Evolutionary conservation across 495 filamentous ascomycete genomes (phyloP), one percentile per base, ranked within the genome.

Genomic region (Aspergillus bertholletiae): DNA sequence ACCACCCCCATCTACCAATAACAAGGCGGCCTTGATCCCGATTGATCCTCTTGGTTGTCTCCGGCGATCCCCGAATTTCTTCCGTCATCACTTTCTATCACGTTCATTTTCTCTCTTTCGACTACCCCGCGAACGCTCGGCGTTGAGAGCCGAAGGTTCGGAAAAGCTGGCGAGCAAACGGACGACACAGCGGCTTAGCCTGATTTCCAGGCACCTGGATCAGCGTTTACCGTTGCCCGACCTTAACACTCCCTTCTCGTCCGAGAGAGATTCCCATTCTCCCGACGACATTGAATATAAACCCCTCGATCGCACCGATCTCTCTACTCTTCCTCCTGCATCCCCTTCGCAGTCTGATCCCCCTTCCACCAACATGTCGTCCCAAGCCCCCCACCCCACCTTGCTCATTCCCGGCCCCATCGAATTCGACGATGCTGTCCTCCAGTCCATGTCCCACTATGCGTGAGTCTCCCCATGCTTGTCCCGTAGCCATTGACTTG

Each of bases 391-490:
- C 48, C 92, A 96, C 69, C 83, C 89, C 53, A 82, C 91, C 34
- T 73, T 97, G 66, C 82, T 98, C 63, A 96, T 98, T 65, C 94
- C 94, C 22, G 94, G 94, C 24, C 94, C 94, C 67, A 94, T 98
- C 68, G 94, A 98, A 74, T 97, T 97, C 65, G 94, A 97, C 69
- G 94, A 98, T 89, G 92, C 85, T 40, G 94, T 98, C 47, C 84
- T 98, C 43, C 80, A 90, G 69, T 89, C 92, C 52, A 97, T 97
- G 94, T 82, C 87, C 69, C 94, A 97, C 74, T 96, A 87, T 77
- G 93, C 92, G 92, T 96, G 68, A 67, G 81, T 76, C 24, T 37
- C 49, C 24, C 5, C 49, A 46, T 28, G 27, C 17, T 40, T 34
- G 21, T 49, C 39, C 22, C 24, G 7, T 22, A 49, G 15, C 26